These are phyloP conservation scores for Paraconiothyrium brasiliense DNA, from an alignment of 2,329 filamentous ascomycete species.

Conservation along the genomic window DNA sequence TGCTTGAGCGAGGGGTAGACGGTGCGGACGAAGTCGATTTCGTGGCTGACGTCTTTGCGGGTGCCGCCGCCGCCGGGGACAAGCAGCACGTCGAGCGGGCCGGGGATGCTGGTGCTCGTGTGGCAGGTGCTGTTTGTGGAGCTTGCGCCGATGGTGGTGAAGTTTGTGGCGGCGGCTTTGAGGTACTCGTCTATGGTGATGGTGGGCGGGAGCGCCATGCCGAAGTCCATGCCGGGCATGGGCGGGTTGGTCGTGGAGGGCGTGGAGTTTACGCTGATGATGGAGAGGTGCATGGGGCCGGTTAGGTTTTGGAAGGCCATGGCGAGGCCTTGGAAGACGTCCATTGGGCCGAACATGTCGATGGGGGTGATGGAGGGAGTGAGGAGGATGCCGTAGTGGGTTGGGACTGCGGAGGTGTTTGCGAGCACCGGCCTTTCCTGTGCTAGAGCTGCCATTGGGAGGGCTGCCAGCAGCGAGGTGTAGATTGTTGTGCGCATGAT, in stretches of 20 bases:
- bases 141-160: constrained; percentile 23
- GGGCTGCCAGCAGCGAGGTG: constrained; percentile 12
- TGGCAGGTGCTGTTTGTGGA: constrained; percentile 3
- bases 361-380: constrained; percentile 30
- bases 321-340: constrained; percentile 47
- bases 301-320: constrained; percentile 20
- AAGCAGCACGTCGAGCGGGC: constrained; percentile 65
- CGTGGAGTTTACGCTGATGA: constrained; percentile 24
- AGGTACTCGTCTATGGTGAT: constrained; percentile 56
- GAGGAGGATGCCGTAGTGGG: constrained; percentile 29
- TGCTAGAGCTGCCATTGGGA: constrained; percentile 8
- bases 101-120: neutral
- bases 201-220: constrained; percentile 53
- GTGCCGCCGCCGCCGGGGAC: constrained; percentile 68
- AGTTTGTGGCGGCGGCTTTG: constrained; percentile 46
- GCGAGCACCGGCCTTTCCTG: constrained; percentile 9
- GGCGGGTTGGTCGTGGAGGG: constrained; percentile 30
- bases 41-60: constrained; percentile 17
- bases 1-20: constrained; percentile 47
- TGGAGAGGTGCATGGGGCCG: constrained; percentile 25
- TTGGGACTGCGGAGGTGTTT: constrained; percentile 16
- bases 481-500: constrained; percentile 7
- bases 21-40: constrained; percentile 21
- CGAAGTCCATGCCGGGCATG: constrained; percentile 24
- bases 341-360: constrained; percentile 50